Base-by-base conservation (phyloP, 345 rosid genomes). In the Ceriops tagal region DNA sequence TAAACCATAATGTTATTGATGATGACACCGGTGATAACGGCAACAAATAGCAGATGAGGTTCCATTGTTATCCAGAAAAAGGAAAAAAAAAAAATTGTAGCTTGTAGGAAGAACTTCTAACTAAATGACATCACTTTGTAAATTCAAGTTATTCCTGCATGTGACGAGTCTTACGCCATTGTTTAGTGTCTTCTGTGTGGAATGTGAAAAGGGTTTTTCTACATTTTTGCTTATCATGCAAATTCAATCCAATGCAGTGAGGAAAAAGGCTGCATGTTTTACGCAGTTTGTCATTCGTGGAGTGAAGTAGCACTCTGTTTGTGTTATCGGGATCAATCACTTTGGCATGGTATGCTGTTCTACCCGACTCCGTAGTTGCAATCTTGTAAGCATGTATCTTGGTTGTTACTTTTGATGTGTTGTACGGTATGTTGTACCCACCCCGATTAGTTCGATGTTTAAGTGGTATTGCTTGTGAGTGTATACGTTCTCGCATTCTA, bases 191-290 rank as follows among this genome's bases (percentile, higher is more conserved):
- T 6, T 52, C 30, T 64, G 6, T n/a, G n/a, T 11, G 46, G 46
- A 52, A 52, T 34, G 61, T 28, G 4, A 0, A 2, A 32, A 13
- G 22, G 57, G 9, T 57, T 16, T 27, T 46, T 43, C 5, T 49
- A 59, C 2, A 35, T 3, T 18, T 11, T 58, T 11, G 16, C 59
- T 56, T 56, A 34, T 67, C 16, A 39, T 56, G 53, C 30, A 28
- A 60, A 59, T 64, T 63, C 20, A 9, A 73, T 15, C 37, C 53
- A 46, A 71, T 76, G 81, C 84, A 78, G 71, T 28, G 28, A 22
- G 67, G 70, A 34, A 53, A 53, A 22, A 56, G 4, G 61, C 37
- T 19, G 58, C 16, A 20, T 46, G 66, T 35, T 59, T 34, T 34
- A 26, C 65, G 77, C 64, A 21, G 66, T 64, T 47, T 53, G 59